Evolutionary conservation across 164 flowering plant species (phyloP), one percentile per base, ranked within the genome.

Genomic region (Magnolia sinica): DNA sequence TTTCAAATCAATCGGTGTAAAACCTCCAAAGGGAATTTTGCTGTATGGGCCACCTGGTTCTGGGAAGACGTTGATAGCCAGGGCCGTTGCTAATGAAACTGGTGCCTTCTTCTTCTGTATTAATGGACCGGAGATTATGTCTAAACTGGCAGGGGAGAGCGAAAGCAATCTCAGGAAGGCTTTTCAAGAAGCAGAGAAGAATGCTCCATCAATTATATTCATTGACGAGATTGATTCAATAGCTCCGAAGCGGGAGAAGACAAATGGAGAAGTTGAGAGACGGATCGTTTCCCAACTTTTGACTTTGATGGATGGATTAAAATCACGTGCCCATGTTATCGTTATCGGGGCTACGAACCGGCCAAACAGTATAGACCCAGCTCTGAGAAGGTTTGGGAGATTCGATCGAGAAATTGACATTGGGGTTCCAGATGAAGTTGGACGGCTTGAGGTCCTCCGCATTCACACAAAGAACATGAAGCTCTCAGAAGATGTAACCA

Each of bases 21-120:
- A 90, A 79, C 97, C 97, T 64, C 97, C 97, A 0, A 92, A 92
- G 77, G 97, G 97, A 77, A 92, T 92, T 76, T 76, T 92, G 76
- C 89, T 92, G 10, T 92, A 90, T 81, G 97, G 97, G 24, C 97
- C 97, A 75, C 97, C 97, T 14, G 97, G 97, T 14, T 89, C 97
- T 61, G 95, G 97, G n/a, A 92, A 92, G 83, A 91, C 97, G 61
- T 76, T 92, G 45, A 92, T 92, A 73, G 97, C 97, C 22, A 79
- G 95, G 50, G 97, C 97, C 76, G 95, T 92, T 79, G 97, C 97
- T 37, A 92, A 92, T 81, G 97, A 92, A 82, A 92, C 97, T 68
- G 95, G 97, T 73, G 96, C 95, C 29, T 92, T 91, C 82, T 92
- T 92, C 86, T 91, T 92, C 81, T 92, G 92, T 73, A 91, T 91